Conservation (phyloP, 1,139 yeast species). For the Arxiozyma telluris region DNA sequence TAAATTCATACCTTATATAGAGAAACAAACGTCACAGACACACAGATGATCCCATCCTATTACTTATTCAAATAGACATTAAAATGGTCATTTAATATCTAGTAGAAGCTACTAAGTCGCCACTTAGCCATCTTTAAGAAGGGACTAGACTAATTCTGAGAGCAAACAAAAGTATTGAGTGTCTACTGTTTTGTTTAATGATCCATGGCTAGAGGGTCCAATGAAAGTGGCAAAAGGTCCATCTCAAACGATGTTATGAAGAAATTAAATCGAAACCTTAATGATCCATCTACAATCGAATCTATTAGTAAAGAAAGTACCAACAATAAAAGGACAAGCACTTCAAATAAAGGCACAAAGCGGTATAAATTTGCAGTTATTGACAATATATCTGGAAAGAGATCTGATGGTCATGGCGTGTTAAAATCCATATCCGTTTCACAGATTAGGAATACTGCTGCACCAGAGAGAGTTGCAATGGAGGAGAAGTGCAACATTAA, state of each 20-base stretch:
- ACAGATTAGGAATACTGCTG: conserved; percentile 22
- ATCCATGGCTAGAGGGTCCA: not conserved
- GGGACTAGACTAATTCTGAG: not conserved
- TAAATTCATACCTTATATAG: too few relatives aligned
- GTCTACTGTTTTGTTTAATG: not conserved
- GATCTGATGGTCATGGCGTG: conserved; percentile 10
- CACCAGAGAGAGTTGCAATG: not conserved
- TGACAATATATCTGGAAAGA: conserved; percentile 15
- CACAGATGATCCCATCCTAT: not conserved
- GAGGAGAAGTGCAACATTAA: not conserved
- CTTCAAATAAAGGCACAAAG: conserved; percentile 5
- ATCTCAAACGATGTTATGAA: not conserved
- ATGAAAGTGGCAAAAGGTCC: not conserved
- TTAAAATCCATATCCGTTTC: conserved; percentile 27
- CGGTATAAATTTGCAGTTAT: conserved; percentile 27
- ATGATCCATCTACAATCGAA: not conserved
- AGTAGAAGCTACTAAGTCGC: not conserved
- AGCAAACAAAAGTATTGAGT: not conserved
- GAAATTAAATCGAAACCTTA: not conserved
- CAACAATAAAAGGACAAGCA: not conserved
- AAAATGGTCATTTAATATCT: not conserved
- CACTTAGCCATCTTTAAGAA: not conserved
- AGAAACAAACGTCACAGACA: not conserved
- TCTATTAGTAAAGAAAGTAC: not conserved
- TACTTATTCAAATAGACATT: too few relatives aligned